Base-by-base conservation (phyloP, 176 grass and related monocot species). In the Puccinellia tenuiflora region DNA sequence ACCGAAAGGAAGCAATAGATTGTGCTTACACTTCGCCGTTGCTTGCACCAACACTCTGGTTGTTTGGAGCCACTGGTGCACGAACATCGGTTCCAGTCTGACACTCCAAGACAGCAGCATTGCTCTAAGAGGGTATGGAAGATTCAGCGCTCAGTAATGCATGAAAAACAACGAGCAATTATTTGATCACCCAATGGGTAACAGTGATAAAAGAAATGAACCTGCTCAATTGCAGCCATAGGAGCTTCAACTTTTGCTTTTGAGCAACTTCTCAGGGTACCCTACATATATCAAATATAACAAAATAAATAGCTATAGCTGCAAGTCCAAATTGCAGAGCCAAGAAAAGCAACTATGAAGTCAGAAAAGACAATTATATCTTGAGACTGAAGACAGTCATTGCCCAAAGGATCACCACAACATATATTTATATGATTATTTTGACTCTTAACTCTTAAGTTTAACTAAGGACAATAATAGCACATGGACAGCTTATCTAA, bases 211-310 rank as follows among this genome's bases (percentile, higher is more conserved):
- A 48, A 64, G 30, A 85, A 74, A 47, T 21, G 54, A 81, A 96
- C 91, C 88, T 87, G 84, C 25, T 89, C 94, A 81, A 77, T 62
- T 83, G 84, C 37, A 89, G 78, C 67, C 29, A 78, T 51, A 85
- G 76, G 74, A 86, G 60, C 79, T 53, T 83, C 86, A 37, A 76
- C 79, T 85, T 92, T 89, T 73, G 84, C 88, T 73, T 85, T 96
- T 11, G 84, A 62, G 54, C 80, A 90, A 86, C 78, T 93, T 87
- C 91, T 93, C 67, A 96, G 60, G 30, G 94, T 96, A 72, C 91
- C 91, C 91, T 96, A 84, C 75, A 80, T 75, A 56, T 35, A 79
- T 52, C 48, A 82, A 88, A 55, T 11, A 80, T 11, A 16, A 34
- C 71, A 21, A 68, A 77, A 68, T 63, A 77, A 87, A 33, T 52